Base-by-base conservation (phyloP, 495 filamentous ascomycete species). In the Bryoglossum gracile region DNA sequence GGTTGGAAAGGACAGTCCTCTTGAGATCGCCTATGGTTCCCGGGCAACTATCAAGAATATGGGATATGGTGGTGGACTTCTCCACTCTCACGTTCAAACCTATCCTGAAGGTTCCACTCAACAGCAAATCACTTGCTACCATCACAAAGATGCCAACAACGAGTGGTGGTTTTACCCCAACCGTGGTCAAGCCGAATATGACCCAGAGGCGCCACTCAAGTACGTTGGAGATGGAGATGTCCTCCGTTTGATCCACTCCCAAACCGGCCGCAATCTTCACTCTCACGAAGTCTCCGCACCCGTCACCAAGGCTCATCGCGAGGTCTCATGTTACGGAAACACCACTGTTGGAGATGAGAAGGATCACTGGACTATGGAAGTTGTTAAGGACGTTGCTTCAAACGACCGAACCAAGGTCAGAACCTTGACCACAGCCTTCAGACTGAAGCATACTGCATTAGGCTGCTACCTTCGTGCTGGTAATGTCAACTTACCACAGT, bases 111-210 rank as follows among this genome's bases (percentile, higher is more conserved):
- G 92, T 24, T 97, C 94, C 11, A 66, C 65, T 5, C 92, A 98
- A 66, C 94, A 98, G 60, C 92, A 98, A 65, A 84, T 98, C 45
- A 98, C 92, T 24, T 98, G 92, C 70, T 98, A 98, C 64, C 92
- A 98, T 66, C 92, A 98, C 73, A 98, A 98, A 63, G 92, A 98
- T 76, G 80, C 92, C 57, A 98, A 98, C 72, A 98, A 98, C 60
- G 94, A 98, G 68, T 98, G 92, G 92, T 96, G 90, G 66, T 94
- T 98, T 64, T 95, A 95, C 61, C 94, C 92, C 14, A 92, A 89
- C 68, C 84, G 92, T 34, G 56, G 71, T 24, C 75, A 91, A 26
- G 64, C 74, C 3, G 83, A 86, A n/a, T 94, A 80, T 58, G 76
- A 88, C 57, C 65, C 78, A 2, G 80, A 85, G 24, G 79, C 72